A percentile compares a stretch with the other conserved stretches of the same genome.
These are phyloP conservation scores for Mucor plumbeus DNA, from an alignment of 371 early-diverging fungal species.

Conservation along the genomic window DNA sequence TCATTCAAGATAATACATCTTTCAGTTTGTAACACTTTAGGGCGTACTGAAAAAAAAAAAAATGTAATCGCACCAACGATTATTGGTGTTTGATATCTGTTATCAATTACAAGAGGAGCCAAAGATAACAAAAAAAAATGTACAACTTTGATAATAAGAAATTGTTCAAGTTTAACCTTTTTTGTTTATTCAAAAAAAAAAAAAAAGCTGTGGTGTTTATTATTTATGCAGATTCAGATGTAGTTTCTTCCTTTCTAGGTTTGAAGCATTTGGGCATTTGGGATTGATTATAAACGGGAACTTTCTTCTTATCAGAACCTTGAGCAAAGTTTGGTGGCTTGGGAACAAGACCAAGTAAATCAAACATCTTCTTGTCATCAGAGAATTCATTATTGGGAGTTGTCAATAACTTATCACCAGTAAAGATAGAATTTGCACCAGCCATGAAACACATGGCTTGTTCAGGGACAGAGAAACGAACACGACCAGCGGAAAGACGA, in stretches of 20 bases:
- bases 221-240: slow-evolving; percentile 3
- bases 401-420: slow-evolving; percentile 87
- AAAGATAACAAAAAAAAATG: background rate
- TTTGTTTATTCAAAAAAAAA: background rate
- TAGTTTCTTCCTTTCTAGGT: slow-evolving; percentile 18
- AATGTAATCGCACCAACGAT: too few relatives aligned
- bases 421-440: slow-evolving; percentile 89
- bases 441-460: slow-evolving; percentile 87
- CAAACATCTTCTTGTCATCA: slow-evolving; percentile 81
- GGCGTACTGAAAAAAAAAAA: too few relatives aligned
- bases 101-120: slow-evolving; percentile 1
- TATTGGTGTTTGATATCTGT: background rate
- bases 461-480: slow-evolving; percentile 76
- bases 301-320: slow-evolving; percentile 47
- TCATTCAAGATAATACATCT: too few relatives aligned
- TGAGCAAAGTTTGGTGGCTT: slow-evolving; percentile 72
- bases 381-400: slow-evolving; percentile 81
- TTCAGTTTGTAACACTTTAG: too few relatives aligned
- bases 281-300: slow-evolving; percentile 30
- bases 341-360: slow-evolving; percentile 71
- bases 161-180: too few relatives aligned
- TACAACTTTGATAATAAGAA: background rate
- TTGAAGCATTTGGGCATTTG: slow-evolving; percentile 39
- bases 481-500: slow-evolving; percentile 86
- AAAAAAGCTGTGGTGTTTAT: background rate